Percentiles rank a stretch among this genome's conserved stretches.
phyloP scores from a whole-genome alignment of 257 asterid genomes.

The Ophiorrhiza pumila region DNA sequence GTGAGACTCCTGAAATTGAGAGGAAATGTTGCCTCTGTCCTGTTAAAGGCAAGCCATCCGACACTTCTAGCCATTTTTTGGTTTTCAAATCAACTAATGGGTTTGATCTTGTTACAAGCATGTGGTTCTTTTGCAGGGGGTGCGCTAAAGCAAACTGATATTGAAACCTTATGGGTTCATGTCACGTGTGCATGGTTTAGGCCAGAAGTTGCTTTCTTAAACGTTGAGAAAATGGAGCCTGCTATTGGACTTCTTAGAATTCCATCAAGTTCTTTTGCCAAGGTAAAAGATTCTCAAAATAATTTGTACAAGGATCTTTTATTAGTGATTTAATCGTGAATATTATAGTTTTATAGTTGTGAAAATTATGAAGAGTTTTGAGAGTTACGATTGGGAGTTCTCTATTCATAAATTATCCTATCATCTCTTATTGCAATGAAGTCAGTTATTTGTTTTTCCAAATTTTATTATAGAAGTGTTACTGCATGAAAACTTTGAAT shows the following conservation, averaged over 20 bases:
- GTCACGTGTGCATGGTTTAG: conserved; percentile 95
- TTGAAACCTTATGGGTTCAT: conserved; percentile 82
- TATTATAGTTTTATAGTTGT: conserved; percentile 10
- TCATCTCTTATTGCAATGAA: not conserved
- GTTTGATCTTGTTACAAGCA: not conserved
- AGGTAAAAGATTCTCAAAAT: conserved; percentile 42
- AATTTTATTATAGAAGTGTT: not conserved
- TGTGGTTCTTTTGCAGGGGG: conserved; percentile 63
- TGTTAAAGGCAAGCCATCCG: conserved; percentile 65
- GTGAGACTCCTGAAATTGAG: conserved; percentile 85
- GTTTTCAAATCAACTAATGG: not conserved
- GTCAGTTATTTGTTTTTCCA: not conserved
- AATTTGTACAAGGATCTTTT: not conserved
- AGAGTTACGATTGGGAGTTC: not conserved
- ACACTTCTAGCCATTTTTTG: not conserved
- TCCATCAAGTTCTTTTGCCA: conserved; percentile 61
- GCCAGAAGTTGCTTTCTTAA: conserved; percentile 76
- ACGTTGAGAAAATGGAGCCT: conserved; percentile 88
- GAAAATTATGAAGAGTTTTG: not conserved
- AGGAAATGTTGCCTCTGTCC: conserved; percentile 94
- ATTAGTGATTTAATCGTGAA: not conserved
- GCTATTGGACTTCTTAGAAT: conserved; percentile 77
- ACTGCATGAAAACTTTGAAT: not conserved
- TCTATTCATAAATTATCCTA: not conserved
- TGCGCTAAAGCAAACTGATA: conserved; percentile 89